Evolutionary conservation across 305 asterid genomes (phyloP).

Genomic region (Fraxinus floribunda): DNA sequence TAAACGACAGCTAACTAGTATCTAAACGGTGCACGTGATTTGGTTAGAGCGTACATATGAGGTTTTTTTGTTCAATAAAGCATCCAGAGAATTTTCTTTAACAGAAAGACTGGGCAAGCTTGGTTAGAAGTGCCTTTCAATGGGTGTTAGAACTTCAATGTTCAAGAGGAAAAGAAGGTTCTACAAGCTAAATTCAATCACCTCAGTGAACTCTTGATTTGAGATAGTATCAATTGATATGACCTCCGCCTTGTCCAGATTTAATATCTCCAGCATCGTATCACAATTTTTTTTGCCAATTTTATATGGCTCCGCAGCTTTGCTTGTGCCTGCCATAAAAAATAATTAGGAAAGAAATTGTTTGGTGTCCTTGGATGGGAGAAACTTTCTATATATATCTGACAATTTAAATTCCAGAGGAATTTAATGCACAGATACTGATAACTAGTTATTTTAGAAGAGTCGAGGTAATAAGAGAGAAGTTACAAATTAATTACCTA

Average conservation of each 20-base stretch:
- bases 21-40: background rate
- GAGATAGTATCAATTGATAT: constrained; percentile 88
- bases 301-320: constrained; percentile 81
- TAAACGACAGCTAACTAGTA: background rate
- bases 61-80: background rate
- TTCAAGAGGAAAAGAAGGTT: constrained; percentile 16
- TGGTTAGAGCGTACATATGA: background rate
- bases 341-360: constrained; percentile 7
- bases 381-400: background rate
- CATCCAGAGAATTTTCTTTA: background rate
- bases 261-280: constrained; percentile 80
- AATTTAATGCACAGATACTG: background rate
- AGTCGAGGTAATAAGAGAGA: background rate
- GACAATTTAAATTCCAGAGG: background rate
- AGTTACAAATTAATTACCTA: constrained; percentile 50
- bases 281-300: constrained; percentile 83
- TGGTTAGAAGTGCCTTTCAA: background rate
- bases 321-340: constrained; percentile 74
- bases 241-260: constrained; percentile 88
- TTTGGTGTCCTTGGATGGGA: background rate
- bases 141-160: background rate
- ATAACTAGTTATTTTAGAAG: background rate
- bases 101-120: constrained; percentile 9
- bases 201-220: constrained; percentile 99
- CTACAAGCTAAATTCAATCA: constrained; percentile 31